phyloP scores from a whole-genome alignment of 2,329 filamentous ascomycete species.

The Ophiostoma fasciatum region DNA sequence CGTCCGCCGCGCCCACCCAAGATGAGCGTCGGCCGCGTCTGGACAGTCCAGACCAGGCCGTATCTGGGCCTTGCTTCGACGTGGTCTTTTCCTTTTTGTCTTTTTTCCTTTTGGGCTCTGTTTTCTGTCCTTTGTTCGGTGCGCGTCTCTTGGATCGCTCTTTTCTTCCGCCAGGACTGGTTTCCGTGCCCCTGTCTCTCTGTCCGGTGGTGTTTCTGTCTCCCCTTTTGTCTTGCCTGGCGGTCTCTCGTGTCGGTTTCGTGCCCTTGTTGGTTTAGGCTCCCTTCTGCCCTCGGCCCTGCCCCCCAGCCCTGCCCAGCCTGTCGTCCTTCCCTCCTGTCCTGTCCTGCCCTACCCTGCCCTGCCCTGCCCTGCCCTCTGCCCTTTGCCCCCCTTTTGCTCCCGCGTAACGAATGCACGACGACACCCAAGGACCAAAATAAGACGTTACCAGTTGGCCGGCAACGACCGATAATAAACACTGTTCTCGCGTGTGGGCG shows the following conservation, averaged over 20 bases:
- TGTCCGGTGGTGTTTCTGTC: too few relatives aligned
- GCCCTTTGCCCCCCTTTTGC: neutral
- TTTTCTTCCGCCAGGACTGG: too few relatives aligned
- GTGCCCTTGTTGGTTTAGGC: too few relatives aligned
- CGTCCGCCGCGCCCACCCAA: slow-evolving; percentile 65
- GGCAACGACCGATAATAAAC: slow-evolving; percentile 14
- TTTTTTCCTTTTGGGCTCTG: neutral
- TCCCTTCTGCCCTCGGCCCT: neutral
- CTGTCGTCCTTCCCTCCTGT: neutral
- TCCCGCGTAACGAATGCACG: slow-evolving; percentile 9
- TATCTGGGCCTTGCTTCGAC: too few relatives aligned
- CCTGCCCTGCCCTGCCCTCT: neutral
- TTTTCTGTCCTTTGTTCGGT: neutral
- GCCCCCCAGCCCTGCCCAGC: neutral
- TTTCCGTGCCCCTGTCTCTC: neutral
- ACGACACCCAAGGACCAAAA: slow-evolving; percentile 9
- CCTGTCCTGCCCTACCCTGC: neutral
- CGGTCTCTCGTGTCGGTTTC: too few relatives aligned
- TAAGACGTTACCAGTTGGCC: slow-evolving; percentile 12
- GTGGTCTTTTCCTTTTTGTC: slow-evolving; percentile 1
- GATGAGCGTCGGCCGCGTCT: slow-evolving; percentile 24
- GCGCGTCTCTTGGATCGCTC: too few relatives aligned
- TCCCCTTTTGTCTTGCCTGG: neutral
- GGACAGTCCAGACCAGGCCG: too few relatives aligned
- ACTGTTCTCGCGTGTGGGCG: neutral